Evolutionary conservation across 2,329 filamentous ascomycete species (phyloP), one percentile per base, ranked within the genome.

Genomic region (Cladosporium halotolerans): DNA sequence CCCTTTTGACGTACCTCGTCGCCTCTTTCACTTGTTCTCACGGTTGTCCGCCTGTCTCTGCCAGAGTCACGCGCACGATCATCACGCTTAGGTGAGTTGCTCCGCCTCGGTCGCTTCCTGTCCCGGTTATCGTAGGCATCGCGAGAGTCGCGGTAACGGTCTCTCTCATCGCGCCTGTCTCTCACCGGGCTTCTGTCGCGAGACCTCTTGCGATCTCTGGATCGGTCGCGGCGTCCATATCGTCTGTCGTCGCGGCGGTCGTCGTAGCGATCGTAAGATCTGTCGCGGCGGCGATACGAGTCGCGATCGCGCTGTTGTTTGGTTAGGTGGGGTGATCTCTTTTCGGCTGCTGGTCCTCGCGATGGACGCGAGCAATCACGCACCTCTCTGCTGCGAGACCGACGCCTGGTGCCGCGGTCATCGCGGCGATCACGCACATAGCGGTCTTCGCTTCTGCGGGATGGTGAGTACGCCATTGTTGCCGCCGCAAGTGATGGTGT

Each of bases 1-100:
- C 34, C 7, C 46, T 45, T 4, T 31, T 11, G 41, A 75, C 82
- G 64, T 70, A 86, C 84, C 71, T 87, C 82, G 56, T 75, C 72
- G 54, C 74, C 70, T 9, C 75, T 72, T 58, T 79, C 79, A 52
- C 66, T 72, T 34, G 75, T 47, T 33, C 54, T 51, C 39, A 40
- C 33, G 66, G 40, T 74, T 73, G 46, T 67, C 14, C 33, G 49
- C 39, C 84, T 83, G 63, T 82, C 83, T 68, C 84, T 77, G 49
- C 89, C 87, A 63, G 85, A 81, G 41, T 62, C 58, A 39, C 61
- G 59, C 23, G 46, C 54, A 50, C 50, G 55, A 55, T 54, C 59
- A 52, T 62, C 61, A 33, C 55, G 60, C 50, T 50, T 54, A 28
- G 45, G 48, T n/a, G 52, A 56, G 10, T 43, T 50, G 14, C 53